Evolutionary conservation across 495 filamentous ascomycete species (phyloP), one percentile per base, ranked within the genome.

Genomic region (Xylaria flabelliformis): DNA sequence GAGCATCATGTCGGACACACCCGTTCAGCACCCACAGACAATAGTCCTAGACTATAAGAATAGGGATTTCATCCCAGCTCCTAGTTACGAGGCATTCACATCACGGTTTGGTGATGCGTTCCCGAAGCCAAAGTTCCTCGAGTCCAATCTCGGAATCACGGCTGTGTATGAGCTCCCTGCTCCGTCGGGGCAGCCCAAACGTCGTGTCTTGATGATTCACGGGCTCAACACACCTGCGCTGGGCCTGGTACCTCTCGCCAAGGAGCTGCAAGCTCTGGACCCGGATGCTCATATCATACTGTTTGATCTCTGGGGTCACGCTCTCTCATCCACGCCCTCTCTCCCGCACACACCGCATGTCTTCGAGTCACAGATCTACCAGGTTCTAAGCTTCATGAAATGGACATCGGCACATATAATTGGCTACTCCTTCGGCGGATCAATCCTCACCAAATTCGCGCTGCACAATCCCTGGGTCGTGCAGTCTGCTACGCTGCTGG

Each of bases 251-350:
- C 78, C 76, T 3, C 75, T 80, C 21, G 75, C 70, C 4, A 72
- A 55, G 15, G 41, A 42, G 44, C 62, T 80, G 4, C 63, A 65
- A 6, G 46, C 50, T 13, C 21, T 55, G 4, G 67, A 67, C 36
- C 69, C 72, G 4, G 59, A 56, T 36, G 56, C 72, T 2, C 69
- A 75, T 24, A 61, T 79, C 48, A 64, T 75, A 5, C 69, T 79
- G 42, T 72, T 72, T 53, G 78, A 80, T 46, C 69, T 73, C 50
- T 80, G 75, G 73, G 77, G 78, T 32, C 78, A 80, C 69, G 78
- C 75, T 12, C 71, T 80, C n/a, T 75, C 74, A n/a, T 76, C 77
- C 29, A 77, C 77, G 12, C 78, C 78, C 41, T 48, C 75, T 2
- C 21, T 65, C 1, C 58, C 78, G 9, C 78, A 80, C 59, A 55